Percentiles rank a stretch among this genome's conserved stretches.
Evolutionary conservation across 441 rosid species (phyloP).

Genomic region (Eruca vesicaria): DNA sequence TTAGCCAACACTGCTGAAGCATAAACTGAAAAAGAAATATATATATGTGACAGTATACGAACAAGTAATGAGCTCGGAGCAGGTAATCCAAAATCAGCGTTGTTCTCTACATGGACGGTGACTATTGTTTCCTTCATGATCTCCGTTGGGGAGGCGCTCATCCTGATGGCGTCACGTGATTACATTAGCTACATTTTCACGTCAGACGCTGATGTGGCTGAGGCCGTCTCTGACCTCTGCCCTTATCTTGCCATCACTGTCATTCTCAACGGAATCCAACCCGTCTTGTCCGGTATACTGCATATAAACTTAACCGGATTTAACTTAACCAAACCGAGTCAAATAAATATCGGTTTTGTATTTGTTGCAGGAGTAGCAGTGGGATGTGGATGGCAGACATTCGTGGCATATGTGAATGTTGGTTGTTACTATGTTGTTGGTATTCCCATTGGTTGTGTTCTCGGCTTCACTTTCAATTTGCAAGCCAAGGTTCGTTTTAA

Average conservation of each 20-base stretch:
- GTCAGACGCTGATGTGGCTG: too few species aligned
- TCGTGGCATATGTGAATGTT: constrained; percentile 54
- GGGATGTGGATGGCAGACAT: too few species aligned
- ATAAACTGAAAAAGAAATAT: background rate
- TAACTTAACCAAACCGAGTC: background rate
- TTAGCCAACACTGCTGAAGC: background rate
- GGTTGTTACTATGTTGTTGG: constrained; percentile 61
- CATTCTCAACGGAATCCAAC: too few species aligned
- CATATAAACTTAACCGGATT: background rate
- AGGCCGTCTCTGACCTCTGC: constrained; percentile 7
- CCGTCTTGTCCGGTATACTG: constrained; percentile 45
- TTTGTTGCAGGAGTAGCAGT: constrained; percentile 51
- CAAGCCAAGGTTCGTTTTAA: constrained; percentile 46
- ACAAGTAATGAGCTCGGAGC: constrained; percentile 10
- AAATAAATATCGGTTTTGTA: background rate
- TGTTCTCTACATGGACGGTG: background rate
- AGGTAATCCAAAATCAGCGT: background rate
- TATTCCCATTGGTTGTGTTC: constrained; percentile 47
- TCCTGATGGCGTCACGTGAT: background rate
- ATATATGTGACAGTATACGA: background rate
- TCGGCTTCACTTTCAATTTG: constrained; percentile 46
- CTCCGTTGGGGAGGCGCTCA: background rate
- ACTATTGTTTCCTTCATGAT: constrained; percentile 2
- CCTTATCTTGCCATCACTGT: constrained; percentile 2
- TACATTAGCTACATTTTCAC: constrained; percentile 1